Percentiles rank a stretch among this genome's conserved stretches.
phyloP scores from a whole-genome alignment of 768 basidiomycete species.

The Suillus occidentalis region DNA sequence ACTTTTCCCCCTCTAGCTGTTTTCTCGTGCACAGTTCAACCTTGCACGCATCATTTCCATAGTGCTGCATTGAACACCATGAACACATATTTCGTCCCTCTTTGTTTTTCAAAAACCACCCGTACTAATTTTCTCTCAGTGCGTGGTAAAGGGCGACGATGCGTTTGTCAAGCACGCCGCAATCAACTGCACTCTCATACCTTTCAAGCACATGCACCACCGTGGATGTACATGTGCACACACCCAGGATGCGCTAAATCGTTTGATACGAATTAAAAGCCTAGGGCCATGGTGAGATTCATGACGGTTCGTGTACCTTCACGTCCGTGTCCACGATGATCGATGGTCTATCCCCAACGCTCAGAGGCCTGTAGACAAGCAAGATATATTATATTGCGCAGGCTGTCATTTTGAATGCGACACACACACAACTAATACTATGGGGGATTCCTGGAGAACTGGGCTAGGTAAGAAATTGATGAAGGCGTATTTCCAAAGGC shows the following conservation, averaged over 20 bases:
- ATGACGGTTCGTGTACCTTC: conserved; percentile 60
- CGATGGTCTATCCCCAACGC: neutral
- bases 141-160: conserved; percentile 62
- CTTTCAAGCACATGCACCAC: conserved; percentile 66
- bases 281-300: conserved; percentile 79
- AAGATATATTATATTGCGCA: too few relatives aligned
- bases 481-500: too few relatives aligned
- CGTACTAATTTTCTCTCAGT: conserved; percentile 46
- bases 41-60: too few relatives aligned
- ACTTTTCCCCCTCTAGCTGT: too few relatives aligned
- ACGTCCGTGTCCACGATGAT: conserved; percentile 6
- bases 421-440: too few relatives aligned
- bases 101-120: neutral
- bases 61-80: too few relatives aligned
- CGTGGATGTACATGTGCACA: conserved; percentile 79
- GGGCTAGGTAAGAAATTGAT: too few relatives aligned
- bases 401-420: too few relatives aligned
- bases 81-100: too few relatives aligned
- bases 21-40: too few relatives aligned
- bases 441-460: too few relatives aligned
- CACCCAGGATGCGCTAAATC: conserved; percentile 75
- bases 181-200: conserved; percentile 79
- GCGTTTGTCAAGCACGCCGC: conserved; percentile 69
- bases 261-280: conserved; percentile 77
- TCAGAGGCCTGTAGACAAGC: too few relatives aligned